These are phyloP conservation scores for Setaria italica DNA, from an alignment of 202 grass and related monocot genomes.

Conservation along the genomic window DNA sequence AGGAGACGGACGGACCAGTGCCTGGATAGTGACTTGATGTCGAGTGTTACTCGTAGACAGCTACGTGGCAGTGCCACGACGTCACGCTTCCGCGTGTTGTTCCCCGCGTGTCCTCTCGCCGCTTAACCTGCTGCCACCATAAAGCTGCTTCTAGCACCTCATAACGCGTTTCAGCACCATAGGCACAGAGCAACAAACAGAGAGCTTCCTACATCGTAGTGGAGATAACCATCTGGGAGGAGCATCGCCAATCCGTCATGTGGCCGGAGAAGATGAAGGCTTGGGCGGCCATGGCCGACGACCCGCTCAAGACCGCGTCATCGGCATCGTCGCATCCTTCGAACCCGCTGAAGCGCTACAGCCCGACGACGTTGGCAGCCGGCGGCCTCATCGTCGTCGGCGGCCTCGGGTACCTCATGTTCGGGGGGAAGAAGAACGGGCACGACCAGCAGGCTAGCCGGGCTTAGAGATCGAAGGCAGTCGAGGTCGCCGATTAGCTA, in stretches of 20 bases:
- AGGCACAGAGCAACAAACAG: too few relatives aligned
- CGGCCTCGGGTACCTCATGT: slow-evolving; percentile 61
- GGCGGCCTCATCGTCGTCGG: slow-evolving; percentile 62
- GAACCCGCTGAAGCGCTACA: slow-evolving; percentile 52
- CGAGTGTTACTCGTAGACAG: not conserved
- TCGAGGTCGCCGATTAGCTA: not conserved
- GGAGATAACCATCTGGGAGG: not conserved
- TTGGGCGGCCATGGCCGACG: slow-evolving; percentile 54
- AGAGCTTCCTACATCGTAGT: not conserved
- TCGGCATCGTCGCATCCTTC: slow-evolving; percentile 17
- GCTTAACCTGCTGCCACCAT: slow-evolving; percentile 38
- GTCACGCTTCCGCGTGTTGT: slow-evolving; percentile 24
- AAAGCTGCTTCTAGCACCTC: slow-evolving; percentile 23
- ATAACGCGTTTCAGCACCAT: not conserved
- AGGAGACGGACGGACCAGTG: not conserved
- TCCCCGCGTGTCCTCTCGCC: not conserved
- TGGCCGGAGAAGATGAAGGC: slow-evolving; percentile 62
- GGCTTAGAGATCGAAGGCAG: slow-evolving; percentile 5
- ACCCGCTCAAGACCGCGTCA: slow-evolving; percentile 53
- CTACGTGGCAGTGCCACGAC: slow-evolving; percentile 29
- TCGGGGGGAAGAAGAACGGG: slow-evolving; percentile 58
- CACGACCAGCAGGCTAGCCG: slow-evolving; percentile 42
- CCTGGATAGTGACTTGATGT: not conserved
- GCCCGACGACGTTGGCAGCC: slow-evolving; percentile 55
- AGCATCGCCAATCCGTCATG: slow-evolving; percentile 15